Percentiles rank a stretch among this genome's conserved stretches.
Conservation (phyloP, 2,329 filamentous ascomycete genomes). For the Colletotrichum theobromicola region DNA sequence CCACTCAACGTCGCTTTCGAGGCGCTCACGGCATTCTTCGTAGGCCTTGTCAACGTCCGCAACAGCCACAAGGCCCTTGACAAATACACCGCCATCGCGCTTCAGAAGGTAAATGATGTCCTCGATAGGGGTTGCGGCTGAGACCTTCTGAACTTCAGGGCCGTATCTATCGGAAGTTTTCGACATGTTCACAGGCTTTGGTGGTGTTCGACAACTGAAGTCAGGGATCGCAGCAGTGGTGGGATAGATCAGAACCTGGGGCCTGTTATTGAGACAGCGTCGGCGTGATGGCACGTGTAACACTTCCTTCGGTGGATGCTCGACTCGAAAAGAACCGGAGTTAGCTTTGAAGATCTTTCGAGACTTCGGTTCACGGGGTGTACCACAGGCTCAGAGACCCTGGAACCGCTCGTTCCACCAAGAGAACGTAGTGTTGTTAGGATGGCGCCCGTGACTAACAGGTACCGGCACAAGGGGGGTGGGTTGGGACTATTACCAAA, state of each 20-base stretch:
- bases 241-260: neutral
- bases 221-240: neutral
- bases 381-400: neutral
- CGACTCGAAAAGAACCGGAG: neutral
- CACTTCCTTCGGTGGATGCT: neutral
- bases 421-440: neutral
- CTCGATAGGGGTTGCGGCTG: neutral
- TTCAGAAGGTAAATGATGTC: slow-evolving; percentile 11
- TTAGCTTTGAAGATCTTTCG: neutral
- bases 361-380: neutral
- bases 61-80: neutral
- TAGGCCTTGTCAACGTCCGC: neutral
- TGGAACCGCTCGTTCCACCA: neutral
- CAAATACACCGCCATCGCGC: slow-evolving; percentile 13
- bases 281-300: neutral
- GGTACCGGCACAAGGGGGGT: too few species aligned
- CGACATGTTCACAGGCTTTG: neutral
- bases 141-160: slow-evolving; percentile 4
- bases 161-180: neutral
- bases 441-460: too few species aligned
- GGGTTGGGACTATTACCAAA: neutral
- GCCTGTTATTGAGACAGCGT: neutral
- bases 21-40: slow-evolving; percentile 8
- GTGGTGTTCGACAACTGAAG: neutral
- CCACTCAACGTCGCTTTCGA: slow-evolving; percentile 13